These are phyloP conservation scores for Begonia fuchsioides DNA, from an alignment of 306 rosid genomes.

Conservation along the genomic window DNA sequence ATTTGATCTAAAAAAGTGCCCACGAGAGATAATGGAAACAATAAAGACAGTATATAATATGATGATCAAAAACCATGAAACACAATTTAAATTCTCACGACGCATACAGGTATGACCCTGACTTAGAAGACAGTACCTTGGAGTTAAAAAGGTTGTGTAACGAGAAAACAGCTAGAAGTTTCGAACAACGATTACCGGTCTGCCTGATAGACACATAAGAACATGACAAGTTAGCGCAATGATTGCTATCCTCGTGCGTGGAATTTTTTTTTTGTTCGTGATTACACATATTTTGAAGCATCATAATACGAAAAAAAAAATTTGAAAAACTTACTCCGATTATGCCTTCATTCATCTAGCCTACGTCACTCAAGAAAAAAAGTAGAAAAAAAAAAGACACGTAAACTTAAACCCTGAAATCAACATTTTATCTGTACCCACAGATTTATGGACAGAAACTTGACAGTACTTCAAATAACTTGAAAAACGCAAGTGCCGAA, in stretches of 20 bases:
- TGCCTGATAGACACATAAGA: background rate
- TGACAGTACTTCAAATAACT: no score
- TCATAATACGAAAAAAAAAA: background rate
- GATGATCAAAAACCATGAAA: background rate
- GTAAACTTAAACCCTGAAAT: no score
- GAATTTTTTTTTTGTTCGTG: no score
- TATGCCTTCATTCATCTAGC: no score
- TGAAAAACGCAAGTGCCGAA: no score
- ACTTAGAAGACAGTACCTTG: no score
- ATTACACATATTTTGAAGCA: background rate
- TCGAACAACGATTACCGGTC: background rate
- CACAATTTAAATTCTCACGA: background rate
- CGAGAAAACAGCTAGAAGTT: no score
- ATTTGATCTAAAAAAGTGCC: slow-evolving; percentile 26
- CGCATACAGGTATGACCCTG: background rate
- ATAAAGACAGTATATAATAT: background rate
- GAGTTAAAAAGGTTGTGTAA: background rate
- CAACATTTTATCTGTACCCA: no score
- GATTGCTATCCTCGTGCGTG: background rate
- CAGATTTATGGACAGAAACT: no score
- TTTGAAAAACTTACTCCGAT: background rate
- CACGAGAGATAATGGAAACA: background rate
- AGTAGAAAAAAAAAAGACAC: no score
- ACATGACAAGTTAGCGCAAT: background rate
- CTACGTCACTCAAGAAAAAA: no score